Evolutionary conservation across 176 grass and related monocot genomes (phyloP), one percentile per base, ranked within the genome.

Genomic region (Pontederia crassipes): DNA sequence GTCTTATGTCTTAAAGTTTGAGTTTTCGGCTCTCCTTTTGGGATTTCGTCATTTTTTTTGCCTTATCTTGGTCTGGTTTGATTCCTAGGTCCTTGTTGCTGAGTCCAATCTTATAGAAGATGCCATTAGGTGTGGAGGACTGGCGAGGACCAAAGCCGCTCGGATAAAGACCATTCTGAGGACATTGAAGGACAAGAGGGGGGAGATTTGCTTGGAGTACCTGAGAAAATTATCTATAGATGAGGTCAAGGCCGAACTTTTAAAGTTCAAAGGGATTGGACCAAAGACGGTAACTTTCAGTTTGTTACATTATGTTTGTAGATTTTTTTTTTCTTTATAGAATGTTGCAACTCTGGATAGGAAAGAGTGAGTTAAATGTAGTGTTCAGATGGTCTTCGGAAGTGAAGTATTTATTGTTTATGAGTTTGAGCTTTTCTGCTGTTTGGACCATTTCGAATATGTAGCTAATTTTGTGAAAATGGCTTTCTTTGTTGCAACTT

Each of bases 231-330:
- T 97, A 57, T 79, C 84, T 0, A 62, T 88, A 45, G 74, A 83
- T 6, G 79, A 85, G 70, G 80, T 97, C 13, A 97, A 91, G 84
- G 71, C 50, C 15, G 87, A 97, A 76, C 81, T 97, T 8, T 85
- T 78, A 2, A 81, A 59, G 52, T 92, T 92, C 79, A 92, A 98
- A 80, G 84, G 84, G 46, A 92, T 92, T 48, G 88, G 93, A 26
- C 93, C 82, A 14, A 89, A 98, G 77, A 92, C 87, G 26, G 88
- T 97, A 83, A 60, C 68, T 65, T 65, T 8, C 9, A 74, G 51
- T 12, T 69, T 14, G 11, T 72, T n/a, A 15, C 18, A 20, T 26
- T 64, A 45, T 11, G 17, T 8, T 58, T 55, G 35, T 46, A 16
- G 27, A 17, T 62, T 58, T 2, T 20, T 57, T 18, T 20, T 26